phyloP scores from a whole-genome alignment of 345 rosid genomes.

The Cardiospermum halicacabum region DNA sequence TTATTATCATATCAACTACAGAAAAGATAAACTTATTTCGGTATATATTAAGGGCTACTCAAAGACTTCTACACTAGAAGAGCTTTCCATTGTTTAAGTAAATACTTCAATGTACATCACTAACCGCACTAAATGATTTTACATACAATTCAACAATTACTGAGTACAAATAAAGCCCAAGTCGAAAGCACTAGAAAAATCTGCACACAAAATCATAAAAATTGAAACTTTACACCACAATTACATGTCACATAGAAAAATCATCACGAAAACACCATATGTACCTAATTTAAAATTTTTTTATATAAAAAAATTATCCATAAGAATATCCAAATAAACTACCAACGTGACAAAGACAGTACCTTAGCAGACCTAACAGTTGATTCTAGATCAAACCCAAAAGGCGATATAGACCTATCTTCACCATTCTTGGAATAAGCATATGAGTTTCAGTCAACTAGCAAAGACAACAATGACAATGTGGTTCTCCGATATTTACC shows the following conservation, averaged over 20 bases:
- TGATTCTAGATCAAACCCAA: constrained; percentile 72
- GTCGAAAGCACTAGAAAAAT: background rate
- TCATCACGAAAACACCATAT: background rate
- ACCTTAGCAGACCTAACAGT: constrained; percentile 81
- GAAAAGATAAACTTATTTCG: too few species aligned
- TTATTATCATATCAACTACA: background rate
- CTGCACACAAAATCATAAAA: background rate
- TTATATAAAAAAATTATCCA: too few species aligned
- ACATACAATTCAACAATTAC: background rate
- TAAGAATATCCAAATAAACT: background rate
- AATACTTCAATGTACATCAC: background rate
- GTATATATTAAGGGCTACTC: too few species aligned
- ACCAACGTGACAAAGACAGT: constrained; percentile 72
- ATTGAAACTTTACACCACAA: background rate
- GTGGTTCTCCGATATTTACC: constrained; percentile 28
- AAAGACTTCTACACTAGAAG: too few species aligned
- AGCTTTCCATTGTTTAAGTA: background rate
- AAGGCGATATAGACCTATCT: constrained; percentile 30
- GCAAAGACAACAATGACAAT: constrained; percentile 44
- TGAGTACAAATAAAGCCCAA: background rate
- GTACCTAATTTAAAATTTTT: background rate
- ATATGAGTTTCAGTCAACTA: constrained; percentile 82
- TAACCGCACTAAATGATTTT: too few species aligned
- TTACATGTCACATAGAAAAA: background rate
- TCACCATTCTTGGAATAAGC: constrained; percentile 50